phyloP scores from a whole-genome alignment of 768 basidiomycete genomes.

The Tulasnella sp. region DNA sequence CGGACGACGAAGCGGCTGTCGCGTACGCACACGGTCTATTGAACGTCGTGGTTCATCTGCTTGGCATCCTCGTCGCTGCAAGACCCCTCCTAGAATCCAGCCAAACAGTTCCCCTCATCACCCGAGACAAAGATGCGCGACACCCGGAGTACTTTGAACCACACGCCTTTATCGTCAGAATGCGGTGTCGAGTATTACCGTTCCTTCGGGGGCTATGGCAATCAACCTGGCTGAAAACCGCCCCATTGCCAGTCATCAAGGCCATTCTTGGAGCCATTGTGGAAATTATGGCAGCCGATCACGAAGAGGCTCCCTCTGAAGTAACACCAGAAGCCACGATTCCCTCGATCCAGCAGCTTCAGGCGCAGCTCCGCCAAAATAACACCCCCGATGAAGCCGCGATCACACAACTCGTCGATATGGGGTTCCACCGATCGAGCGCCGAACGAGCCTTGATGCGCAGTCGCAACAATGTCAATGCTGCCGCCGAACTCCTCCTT shows the following conservation, averaged over 20 bases:
- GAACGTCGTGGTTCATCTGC: constrained; percentile 70
- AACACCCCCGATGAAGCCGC: constrained; percentile 64
- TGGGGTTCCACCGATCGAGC: constrained; percentile 92
- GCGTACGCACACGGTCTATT: constrained; percentile 71
- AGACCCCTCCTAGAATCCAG: constrained; percentile 77
- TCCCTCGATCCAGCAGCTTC: constrained; percentile 29
- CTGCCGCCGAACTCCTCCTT: constrained; percentile 81
- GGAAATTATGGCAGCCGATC: constrained; percentile 73
- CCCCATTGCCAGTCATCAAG: constrained; percentile 67
- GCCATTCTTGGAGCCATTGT: constrained; percentile 70
- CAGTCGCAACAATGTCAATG: constrained; percentile 78
- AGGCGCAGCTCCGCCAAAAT: constrained; percentile 3
- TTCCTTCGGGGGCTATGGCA: constrained; percentile 67
- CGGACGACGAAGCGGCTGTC: constrained; percentile 53
- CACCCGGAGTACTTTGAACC: constrained; percentile 77
- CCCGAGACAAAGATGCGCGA: constrained; percentile 69
- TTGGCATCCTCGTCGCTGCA: constrained; percentile 67
- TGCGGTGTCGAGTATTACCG: constrained; percentile 65
- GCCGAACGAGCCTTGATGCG: constrained; percentile 77
- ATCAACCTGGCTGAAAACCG: constrained; percentile 68
- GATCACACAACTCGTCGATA: constrained; percentile 79
- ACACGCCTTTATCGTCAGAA: constrained; percentile 74
- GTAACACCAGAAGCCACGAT: constrained; percentile 32
- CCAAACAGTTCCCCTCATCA: constrained; percentile 65
- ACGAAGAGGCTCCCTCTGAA: constrained; percentile 52